Evolutionary conservation across 371 early-diverging fungal species (phyloP).

Genomic region (Zopfochytrium polystomum): DNA sequence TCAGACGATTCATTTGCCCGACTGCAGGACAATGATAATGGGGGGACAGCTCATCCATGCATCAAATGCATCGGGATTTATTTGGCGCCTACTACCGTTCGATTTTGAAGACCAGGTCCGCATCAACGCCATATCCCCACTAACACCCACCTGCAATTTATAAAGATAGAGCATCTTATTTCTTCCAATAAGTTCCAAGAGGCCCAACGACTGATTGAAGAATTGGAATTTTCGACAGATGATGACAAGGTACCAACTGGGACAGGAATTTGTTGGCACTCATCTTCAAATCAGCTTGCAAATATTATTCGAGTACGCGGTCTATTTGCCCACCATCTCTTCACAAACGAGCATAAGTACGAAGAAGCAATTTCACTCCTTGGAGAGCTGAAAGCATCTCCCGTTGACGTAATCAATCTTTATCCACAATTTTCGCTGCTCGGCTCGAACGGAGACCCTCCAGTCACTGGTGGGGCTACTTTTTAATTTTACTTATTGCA

Average conservation of each 20-base stretch:
- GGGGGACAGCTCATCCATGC: slow-evolving; percentile 63
- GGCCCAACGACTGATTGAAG: slow-evolving; percentile 81
- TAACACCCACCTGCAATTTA: neutral
- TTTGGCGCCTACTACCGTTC: slow-evolving; percentile 82
- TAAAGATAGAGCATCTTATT: slow-evolving; percentile 66
- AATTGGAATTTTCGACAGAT: slow-evolving; percentile 77
- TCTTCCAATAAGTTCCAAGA: slow-evolving; percentile 73
- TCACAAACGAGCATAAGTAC: slow-evolving; percentile 65
- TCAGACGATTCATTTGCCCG: slow-evolving; percentile 68
- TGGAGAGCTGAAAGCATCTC: slow-evolving; percentile 74
- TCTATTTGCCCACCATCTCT: slow-evolving; percentile 81
- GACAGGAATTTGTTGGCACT: neutral
- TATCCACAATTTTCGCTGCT: slow-evolving; percentile 63
- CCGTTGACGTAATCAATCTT: slow-evolving; percentile 78
- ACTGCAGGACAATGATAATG: slow-evolving; percentile 52
- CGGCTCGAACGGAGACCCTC: slow-evolving; percentile 19
- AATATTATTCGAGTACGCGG: slow-evolving; percentile 65
- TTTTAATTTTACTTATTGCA: neutral
- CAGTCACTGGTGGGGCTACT: slow-evolving; percentile 17
- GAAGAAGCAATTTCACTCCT: slow-evolving; percentile 75
- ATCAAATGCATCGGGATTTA: slow-evolving; percentile 67
- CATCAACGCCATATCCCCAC: slow-evolving; percentile 4
- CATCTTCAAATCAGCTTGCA: slow-evolving; percentile 24
- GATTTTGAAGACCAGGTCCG: slow-evolving; percentile 85
- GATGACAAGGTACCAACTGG: slow-evolving; percentile 64